Percentiles rank a stretch among this genome's conserved stretches.
Evolutionary conservation across 768 basidiomycete genomes (phyloP).

Genomic region (Russula earlei): DNA sequence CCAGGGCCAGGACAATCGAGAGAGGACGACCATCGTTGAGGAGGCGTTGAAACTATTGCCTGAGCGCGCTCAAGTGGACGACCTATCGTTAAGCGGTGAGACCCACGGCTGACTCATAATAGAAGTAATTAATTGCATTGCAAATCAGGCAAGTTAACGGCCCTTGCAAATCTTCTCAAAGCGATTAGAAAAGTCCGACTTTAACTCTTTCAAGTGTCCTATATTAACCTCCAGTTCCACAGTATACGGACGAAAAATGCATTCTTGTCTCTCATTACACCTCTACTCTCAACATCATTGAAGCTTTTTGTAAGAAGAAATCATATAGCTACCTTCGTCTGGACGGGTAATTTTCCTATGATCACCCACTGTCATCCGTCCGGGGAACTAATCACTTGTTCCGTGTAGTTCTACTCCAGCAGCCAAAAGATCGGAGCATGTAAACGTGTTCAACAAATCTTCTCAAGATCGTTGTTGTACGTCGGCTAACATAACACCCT

Average conservation of each 20-base stretch:
- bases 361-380: neutral
- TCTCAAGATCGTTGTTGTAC: slow-evolving; percentile 62
- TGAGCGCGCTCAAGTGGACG: slow-evolving; percentile 48
- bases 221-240: neutral
- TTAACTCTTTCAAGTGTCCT: neutral
- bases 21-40: slow-evolving; percentile 40
- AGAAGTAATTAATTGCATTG: slow-evolving; percentile 10
- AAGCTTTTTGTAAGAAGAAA: slow-evolving; percentile 71
- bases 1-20: slow-evolving; percentile 28
- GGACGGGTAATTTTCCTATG: slow-evolving; percentile 54
- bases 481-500: slow-evolving; percentile 23
- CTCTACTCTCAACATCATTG: slow-evolving; percentile 84
- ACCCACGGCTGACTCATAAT: neutral
- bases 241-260: slow-evolving; percentile 88
- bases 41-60: slow-evolving; percentile 60
- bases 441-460: slow-evolving; percentile 81
- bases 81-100: slow-evolving; percentile 72
- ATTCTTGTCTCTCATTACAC: slow-evolving; percentile 97
- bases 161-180: slow-evolving; percentile 54
- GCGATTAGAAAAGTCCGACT: slow-evolving; percentile 44
- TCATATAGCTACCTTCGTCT: slow-evolving; percentile 74
- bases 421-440: slow-evolving; percentile 74
- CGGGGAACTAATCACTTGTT: slow-evolving; percentile 2
- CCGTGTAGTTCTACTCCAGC: slow-evolving; percentile 57
- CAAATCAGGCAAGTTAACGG: slow-evolving; percentile 59